phyloP scores from a whole-genome alignment of 2,329 filamentous ascomycete genomes.

The Drechslerella stenobrocha region DNA sequence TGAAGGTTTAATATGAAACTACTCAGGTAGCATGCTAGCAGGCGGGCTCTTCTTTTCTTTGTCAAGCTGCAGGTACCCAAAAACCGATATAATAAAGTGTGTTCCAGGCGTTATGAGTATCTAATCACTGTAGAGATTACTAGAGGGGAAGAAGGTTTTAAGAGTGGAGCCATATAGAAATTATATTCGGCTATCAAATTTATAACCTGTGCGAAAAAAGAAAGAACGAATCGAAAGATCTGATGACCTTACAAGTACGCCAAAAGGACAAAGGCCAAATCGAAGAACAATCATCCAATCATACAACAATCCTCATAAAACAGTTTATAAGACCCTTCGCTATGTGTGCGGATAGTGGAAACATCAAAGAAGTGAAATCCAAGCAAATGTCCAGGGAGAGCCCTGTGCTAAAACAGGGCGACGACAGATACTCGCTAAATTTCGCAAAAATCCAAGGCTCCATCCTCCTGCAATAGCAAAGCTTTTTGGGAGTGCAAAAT shows the following conservation, averaged over 20 bases:
- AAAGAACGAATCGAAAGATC: too few relatives aligned
- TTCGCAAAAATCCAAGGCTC: not conserved
- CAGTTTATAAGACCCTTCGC: conserved; percentile 1
- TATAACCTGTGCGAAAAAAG: conserved; percentile 1
- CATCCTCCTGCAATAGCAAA: conserved; percentile 3
- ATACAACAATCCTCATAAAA: not conserved
- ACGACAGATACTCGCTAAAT: conserved; percentile 7
- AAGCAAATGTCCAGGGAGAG: not conserved
- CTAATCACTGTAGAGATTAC: too few relatives aligned
- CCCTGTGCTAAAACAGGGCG: not conserved
- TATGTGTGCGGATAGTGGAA: conserved; percentile 3
- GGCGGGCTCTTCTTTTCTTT: not conserved
- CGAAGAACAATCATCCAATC: not conserved
- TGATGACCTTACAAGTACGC: not conserved
- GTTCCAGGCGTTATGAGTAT: too few relatives aligned
- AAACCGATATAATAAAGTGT: not conserved
- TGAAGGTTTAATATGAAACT: not conserved
- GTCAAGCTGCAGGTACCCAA: not conserved
- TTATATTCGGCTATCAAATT: too few relatives aligned
- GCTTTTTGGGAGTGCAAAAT: conserved; percentile 1
- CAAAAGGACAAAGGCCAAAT: not conserved
- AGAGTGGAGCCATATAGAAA: conserved; percentile 41
- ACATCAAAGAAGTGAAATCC: not conserved
- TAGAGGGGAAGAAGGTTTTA: conserved; percentile 14
- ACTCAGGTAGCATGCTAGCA: not conserved